Evolutionary conservation across 345 rosid genomes (phyloP).

Genomic region (Corymbia maculata): DNA sequence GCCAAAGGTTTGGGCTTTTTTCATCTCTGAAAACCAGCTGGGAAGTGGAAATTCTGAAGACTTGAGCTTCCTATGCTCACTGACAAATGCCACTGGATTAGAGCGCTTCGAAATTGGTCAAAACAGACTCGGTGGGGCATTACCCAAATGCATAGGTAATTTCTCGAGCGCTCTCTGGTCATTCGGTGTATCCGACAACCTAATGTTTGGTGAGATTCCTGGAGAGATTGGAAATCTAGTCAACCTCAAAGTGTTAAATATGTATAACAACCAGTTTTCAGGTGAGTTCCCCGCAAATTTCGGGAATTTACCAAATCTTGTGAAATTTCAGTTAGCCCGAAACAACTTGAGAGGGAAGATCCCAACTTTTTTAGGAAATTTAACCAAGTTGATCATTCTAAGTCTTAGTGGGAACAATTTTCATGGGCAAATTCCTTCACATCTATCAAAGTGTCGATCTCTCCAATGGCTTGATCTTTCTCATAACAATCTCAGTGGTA

Average conservation of each 20-base stretch:
- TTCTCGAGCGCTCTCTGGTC: too few relatives aligned
- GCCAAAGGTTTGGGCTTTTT: neutral
- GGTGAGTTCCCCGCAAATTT: neutral
- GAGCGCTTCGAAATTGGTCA: too few relatives aligned
- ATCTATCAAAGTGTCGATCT: neutral
- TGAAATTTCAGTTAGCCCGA: accelerated
- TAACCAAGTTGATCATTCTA: neutral
- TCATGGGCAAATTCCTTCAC: neutral
- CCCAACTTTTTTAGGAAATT: neutral
- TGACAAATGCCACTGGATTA: neutral
- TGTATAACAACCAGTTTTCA: neutral
- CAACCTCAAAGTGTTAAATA: neutral
- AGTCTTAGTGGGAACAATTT: neutral
- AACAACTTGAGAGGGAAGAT: neutral
- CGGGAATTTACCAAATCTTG: neutral
- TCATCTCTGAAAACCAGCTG: neutral
- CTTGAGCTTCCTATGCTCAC: conserved; percentile 3
- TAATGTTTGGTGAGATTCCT: too few relatives aligned
- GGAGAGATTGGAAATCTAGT: neutral
- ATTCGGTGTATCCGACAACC: too few relatives aligned
- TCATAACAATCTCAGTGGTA: neutral
- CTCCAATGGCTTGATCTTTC: neutral
- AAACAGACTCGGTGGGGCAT: too few relatives aligned
- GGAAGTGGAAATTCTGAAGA: conserved; percentile 8
- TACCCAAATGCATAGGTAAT: too few relatives aligned